Conservation (phyloP, 1,284 basidiomycete genomes). For the Dichomitus squalens region DNA sequence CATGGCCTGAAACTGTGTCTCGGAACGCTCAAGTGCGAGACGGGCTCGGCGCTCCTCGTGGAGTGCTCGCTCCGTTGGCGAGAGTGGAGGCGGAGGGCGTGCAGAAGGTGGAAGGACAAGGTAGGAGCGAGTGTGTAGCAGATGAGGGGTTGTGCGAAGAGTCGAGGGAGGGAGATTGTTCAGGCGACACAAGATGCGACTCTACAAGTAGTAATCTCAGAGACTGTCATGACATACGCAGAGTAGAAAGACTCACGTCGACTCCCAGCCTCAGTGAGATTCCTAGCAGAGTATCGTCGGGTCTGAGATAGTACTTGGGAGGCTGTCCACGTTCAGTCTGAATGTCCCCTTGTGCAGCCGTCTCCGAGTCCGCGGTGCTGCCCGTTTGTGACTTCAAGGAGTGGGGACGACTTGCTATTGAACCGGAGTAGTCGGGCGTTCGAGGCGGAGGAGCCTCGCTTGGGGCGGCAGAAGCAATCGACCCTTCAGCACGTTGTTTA, state of each 20-base stretch:
- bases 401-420: background rate
- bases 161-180: slow-evolving; percentile 69
- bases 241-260: slow-evolving; percentile 48
- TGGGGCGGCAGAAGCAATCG: background rate
- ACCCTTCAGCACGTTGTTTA: too few species aligned
- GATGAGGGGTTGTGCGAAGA: slow-evolving; percentile 69
- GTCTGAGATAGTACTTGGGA: slow-evolving; percentile 57
- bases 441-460: background rate
- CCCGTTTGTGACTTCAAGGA: background rate
- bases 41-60: slow-evolving; percentile 43
- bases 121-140: slow-evolving; percentile 68
- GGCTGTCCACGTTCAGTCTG: background rate
- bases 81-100: slow-evolving; percentile 14
- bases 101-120: slow-evolving; percentile 52
- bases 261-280: slow-evolving; percentile 63
- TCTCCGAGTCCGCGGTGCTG: background rate
- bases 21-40: slow-evolving; percentile 55
- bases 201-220: slow-evolving; percentile 38
- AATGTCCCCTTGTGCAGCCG: background rate
- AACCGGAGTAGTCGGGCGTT: background rate
- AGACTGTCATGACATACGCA: background rate
- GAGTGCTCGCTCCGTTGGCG: slow-evolving; percentile 22
- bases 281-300: slow-evolving; percentile 65
- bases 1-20: slow-evolving; percentile 60
- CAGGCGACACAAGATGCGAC: slow-evolving; percentile 57